Base-by-base conservation (phyloP, 2,329 filamentous ascomycete species). In the Stagonosporopsis cucurbitacearum region DNA sequence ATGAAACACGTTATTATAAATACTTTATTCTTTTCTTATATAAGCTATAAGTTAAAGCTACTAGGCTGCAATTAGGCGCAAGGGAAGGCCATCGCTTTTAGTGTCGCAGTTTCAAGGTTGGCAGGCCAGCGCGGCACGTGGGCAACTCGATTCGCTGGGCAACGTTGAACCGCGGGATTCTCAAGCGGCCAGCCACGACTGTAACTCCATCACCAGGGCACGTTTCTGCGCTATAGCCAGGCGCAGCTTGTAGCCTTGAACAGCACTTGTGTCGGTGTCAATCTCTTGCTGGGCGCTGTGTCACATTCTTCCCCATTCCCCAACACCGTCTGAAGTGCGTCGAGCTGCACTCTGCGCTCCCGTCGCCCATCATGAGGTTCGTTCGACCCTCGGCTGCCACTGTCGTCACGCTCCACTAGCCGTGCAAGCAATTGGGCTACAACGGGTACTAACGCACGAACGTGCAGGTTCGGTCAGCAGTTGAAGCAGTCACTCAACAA, bases 401-500 rank as follows among this genome's bases (percentile, higher is more conserved):
- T 25, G 40, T 19, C 50, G 45, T 41, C 45, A 17, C 44, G 50
- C 46, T 53, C 62, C 59, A 64, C 61, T 60, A 42, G 65, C 51
- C 33, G 54, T 49, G 49, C 55, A n/a, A 50, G 19, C 23, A 49
- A 47, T 59, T 66, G 62, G 62, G 22, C 60, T 59, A 64, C 60
- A 62, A 63, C 59, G 57, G 59, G 52, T 55, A 60, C 71, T 73
- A 68, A 73, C 58, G 50, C 57, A 51, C 25, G 47, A 51, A 20
- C 26, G 39, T 52, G 49, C 64, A 88, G 86, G 84, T 99, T 98
- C 83, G 95, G 95, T 76, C 91, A 97, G 79, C 93, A 99, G 84
- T 87, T 99, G 71, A 92, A 92, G 63, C 94, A 92, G 71, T 97
- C 93, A 75, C 85, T 96, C 73, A 96, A 98, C 78, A 92, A 91